phyloP scores from a whole-genome alignment of 805 yeast genomes.

The Tanozyma kutaoensis region DNA sequence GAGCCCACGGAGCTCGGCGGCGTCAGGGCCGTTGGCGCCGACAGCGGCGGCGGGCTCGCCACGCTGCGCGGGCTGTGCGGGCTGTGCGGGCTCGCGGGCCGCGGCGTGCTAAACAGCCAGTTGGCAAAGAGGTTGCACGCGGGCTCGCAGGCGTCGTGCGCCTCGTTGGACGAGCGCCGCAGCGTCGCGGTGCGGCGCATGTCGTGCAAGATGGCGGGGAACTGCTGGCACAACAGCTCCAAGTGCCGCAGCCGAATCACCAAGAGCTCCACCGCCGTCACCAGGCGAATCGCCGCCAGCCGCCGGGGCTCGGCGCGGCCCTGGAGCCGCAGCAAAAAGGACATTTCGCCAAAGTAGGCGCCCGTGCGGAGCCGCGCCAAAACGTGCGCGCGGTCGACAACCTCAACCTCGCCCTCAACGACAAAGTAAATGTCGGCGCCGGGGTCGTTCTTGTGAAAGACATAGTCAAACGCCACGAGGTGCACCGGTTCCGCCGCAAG shows the following conservation, averaged over 20 bases:
- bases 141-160: too few relatives aligned
- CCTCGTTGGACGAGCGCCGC: conserved; percentile 17
- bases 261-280: conserved; percentile 45
- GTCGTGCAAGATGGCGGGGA: conserved; percentile 45
- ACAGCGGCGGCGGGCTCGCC: too few relatives aligned
- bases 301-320: conserved; percentile 25
- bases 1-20: too few relatives aligned
- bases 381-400: conserved; percentile 25
- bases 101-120: too few relatives aligned
- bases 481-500: conserved; percentile 44
- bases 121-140: too few relatives aligned
- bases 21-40: too few relatives aligned
- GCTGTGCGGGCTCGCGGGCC: too few relatives aligned
- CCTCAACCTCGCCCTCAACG: conserved; percentile 60
- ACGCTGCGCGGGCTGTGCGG: too few relatives aligned
- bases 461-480: conserved; percentile 42
- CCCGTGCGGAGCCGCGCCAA: conserved; percentile 51
- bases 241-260: conserved; percentile 45
- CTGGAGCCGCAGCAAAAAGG: conserved; percentile 39
- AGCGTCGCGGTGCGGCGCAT: conserved; percentile 48
- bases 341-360: conserved; percentile 68
- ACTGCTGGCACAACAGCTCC: conserved; percentile 39
- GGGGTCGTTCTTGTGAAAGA: conserved; percentile 43
- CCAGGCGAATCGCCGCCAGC: conserved; percentile 48
- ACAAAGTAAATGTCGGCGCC: conserved; percentile 59